Conservation (phyloP, 1,284 basidiomycete species). For the Lentinus polychrous region DNA sequence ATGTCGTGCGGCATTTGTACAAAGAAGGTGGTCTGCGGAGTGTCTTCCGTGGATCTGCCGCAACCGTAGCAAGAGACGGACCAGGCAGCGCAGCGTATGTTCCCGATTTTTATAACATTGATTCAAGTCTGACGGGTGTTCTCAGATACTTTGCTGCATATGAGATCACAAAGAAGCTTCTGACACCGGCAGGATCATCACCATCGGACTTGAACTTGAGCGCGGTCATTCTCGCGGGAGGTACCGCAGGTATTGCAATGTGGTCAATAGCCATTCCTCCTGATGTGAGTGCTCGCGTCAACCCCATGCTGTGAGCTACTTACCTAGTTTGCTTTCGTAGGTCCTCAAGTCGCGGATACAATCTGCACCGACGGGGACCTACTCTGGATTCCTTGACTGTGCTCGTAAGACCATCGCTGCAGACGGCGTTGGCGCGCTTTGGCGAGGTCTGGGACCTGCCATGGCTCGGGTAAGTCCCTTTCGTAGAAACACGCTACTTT, state of each 20-base stretch:
- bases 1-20: slow-evolving; percentile 90
- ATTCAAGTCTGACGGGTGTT: slow-evolving; percentile 5
- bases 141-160: slow-evolving; percentile 94
- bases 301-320: slow-evolving; percentile 1
- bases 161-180: slow-evolving; percentile 84
- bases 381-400: slow-evolving; percentile 92
- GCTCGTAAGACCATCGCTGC: slow-evolving; percentile 86
- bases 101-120: not conserved
- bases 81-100: slow-evolving; percentile 94
- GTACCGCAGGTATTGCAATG: slow-evolving; percentile 95
- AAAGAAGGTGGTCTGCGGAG: slow-evolving; percentile 90
- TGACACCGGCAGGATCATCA: slow-evolving; percentile 74
- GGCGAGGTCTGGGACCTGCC: slow-evolving; percentile 97
- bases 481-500: not conserved
- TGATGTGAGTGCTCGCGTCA: slow-evolving; percentile 54
- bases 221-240: slow-evolving; percentile 89
- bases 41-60: slow-evolving; percentile 89
- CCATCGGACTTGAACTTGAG: slow-evolving; percentile 81
- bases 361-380: slow-evolving; percentile 94
- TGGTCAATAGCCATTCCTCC: slow-evolving; percentile 95
- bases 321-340: slow-evolving; percentile 34
- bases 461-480: slow-evolving; percentile 74
- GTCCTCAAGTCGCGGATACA: slow-evolving; percentile 96
- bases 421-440: slow-evolving; percentile 86
- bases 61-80: slow-evolving; percentile 91